A percentile compares a stretch with the other conserved stretches of the same genome.
Conservation (phyloP, 768 basidiomycete species). For the Pleurotus sapidus region DNA sequence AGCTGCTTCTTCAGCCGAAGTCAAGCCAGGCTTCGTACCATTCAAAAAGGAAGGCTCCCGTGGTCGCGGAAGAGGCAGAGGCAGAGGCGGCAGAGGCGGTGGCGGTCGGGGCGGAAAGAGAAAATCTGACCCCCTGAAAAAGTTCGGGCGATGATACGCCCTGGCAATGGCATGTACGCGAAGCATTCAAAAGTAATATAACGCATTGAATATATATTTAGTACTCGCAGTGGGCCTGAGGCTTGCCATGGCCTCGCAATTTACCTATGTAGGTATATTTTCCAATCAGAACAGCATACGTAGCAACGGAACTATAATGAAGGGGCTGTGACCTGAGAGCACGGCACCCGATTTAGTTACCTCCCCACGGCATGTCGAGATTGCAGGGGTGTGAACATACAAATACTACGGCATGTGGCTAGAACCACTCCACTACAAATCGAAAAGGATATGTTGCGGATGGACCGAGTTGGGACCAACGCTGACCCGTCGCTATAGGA, state of each 20-base stretch:
- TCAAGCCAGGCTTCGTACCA: slow-evolving; percentile 59
- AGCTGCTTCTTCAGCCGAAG: slow-evolving; percentile 13
- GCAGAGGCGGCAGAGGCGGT: slow-evolving; percentile 42
- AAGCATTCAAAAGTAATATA: neutral
- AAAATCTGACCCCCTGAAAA: slow-evolving; percentile 81
- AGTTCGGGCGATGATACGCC: slow-evolving; percentile 41
- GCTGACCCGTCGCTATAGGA: too few species aligned
- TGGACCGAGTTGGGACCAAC: too few species aligned
- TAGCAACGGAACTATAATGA: too few species aligned
- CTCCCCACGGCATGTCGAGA: too few species aligned
- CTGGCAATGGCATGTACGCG: neutral
- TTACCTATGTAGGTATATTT: too few species aligned
- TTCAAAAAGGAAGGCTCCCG: slow-evolving; percentile 61
- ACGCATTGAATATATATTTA: neutral
- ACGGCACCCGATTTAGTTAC: too few species aligned
- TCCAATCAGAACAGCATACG: too few species aligned
- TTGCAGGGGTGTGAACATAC: neutral
- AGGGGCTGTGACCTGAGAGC: too few species aligned
- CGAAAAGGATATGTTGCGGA: too few species aligned
- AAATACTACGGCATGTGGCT: too few species aligned
- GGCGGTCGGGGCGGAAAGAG: slow-evolving; percentile 55
- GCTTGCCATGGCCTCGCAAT: too few species aligned
- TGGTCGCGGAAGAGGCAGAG: slow-evolving; percentile 53
- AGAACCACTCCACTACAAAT: too few species aligned
- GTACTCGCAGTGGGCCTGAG: neutral